Base-by-base conservation (phyloP, 352 stramenopile species). In the Vaucheria bursata region DNA sequence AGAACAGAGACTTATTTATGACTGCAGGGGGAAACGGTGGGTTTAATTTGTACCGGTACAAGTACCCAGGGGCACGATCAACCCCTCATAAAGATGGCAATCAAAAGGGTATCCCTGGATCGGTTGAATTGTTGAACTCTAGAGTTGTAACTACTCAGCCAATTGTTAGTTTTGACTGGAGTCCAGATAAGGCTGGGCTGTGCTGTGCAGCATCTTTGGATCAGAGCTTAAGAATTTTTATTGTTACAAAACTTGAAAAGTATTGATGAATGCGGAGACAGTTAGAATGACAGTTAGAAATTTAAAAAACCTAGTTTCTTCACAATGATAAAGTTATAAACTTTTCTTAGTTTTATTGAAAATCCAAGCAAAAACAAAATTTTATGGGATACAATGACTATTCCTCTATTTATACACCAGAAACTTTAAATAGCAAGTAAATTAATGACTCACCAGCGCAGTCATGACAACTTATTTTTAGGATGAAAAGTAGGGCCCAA, bases 21-120 rank as follows among this genome's bases (percentile, higher is more conserved):
- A 97, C 93, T 1, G 90, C 90, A 31, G 94, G 94, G 52, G 94
- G 94, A 50, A 97, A 98, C 80, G 94, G 94, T 5, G 93, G 94
- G 32, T 94, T 97, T 83, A 98, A 97, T 78, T 73, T 97, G 64
- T 97, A 98, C 89, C 97, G 97, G 86, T 98, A 98, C 87, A 91
- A 88, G 76, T 93, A 95, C 70, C 85, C 87, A 2, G 83, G 73
- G 32, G 84, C 79, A 18, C 68, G 75, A 33, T 68, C 75, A 40
- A 72, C 65, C 6, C 74, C 32, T 50, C 67, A 82, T 53, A 71
- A 93, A 77, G 93, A 97, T 83, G 85, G 90, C 49, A 74, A 88
- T 4, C 87, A 92, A 31, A 87, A 91, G 29, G 94, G 94, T 40
- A 89, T 97, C 0, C 89, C 87, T 71, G 94, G 94, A 38, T 89